Evolutionary conservation across 345 rosid genomes (phyloP).

Genomic region (Pistacia atlantica): DNA sequence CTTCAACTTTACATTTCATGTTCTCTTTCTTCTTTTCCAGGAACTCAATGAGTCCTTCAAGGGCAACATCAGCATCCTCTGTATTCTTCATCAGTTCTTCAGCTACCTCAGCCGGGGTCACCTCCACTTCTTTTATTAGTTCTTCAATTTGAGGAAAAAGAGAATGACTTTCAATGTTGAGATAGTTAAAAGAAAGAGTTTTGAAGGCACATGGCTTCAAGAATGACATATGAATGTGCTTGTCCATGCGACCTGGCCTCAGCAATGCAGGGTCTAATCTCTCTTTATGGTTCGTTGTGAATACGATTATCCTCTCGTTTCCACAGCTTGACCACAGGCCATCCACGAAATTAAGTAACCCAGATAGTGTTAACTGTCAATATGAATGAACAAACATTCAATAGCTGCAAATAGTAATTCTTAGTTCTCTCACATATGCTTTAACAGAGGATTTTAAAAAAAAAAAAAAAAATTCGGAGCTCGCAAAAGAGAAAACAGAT

Average conservation of each 20-base stretch:
- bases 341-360: constrained; percentile 29
- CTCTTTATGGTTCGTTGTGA: constrained; percentile 33
- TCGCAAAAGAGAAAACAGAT: too few relatives aligned
- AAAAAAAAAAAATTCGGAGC: too few relatives aligned
- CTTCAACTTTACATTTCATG: constrained; percentile 3
- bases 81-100: constrained; percentile 49
- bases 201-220: constrained; percentile 45
- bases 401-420: background rate
- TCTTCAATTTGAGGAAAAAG: constrained; percentile 34
- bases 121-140: constrained; percentile 33
- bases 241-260: constrained; percentile 38
- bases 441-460: too few relatives aligned
- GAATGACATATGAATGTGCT: constrained; percentile 48
- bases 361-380: constrained; percentile 21
- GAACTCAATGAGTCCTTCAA: constrained; percentile 34
- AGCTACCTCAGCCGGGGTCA: constrained; percentile 52
- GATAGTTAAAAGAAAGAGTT: constrained; percentile 43
- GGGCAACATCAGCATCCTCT: constrained; percentile 41
- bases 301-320: constrained; percentile 28
- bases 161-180: constrained; percentile 32
- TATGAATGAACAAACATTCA: background rate
- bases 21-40: constrained; percentile 22
- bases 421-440: background rate
- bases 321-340: constrained; percentile 32
- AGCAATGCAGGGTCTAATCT: constrained; percentile 31